Evolutionary conservation across 2,329 filamentous ascomycete genomes (phyloP), one percentile per base, ranked within the genome.

Genomic region (Trichophyton equinum): DNA sequence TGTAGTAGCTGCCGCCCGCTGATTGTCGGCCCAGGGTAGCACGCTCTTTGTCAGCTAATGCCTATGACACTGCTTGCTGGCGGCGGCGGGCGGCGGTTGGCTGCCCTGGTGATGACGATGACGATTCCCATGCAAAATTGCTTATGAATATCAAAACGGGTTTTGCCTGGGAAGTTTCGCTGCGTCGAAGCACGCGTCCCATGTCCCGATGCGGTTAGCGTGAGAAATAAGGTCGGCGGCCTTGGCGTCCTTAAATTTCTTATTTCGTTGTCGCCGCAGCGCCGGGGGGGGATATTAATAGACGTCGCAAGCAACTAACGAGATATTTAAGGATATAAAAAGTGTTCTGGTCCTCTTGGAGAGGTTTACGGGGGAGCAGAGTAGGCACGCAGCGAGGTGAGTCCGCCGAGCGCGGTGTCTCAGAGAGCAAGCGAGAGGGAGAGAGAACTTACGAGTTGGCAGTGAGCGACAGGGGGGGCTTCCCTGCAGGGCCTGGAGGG

Each of bases 231-330:
- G 51, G 51, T 55, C 51, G 51, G 51, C 51, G 51, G 51, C 51
- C 51, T 55, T 55, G 51, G 51, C 51, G 33, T 55, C 13, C 38
- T 55, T 55, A 55, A 36, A 55, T 33, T 55, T 36, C 27, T 55
- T 55, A 55, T 55, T 55, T 47, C 22, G 33, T 38, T 7, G 33
- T 38, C 33, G 33, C 9, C 33, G 33, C 33, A 38, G 11, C 9
- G 33, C 15, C 40, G 40, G 46, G 20, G 6, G 44, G 3, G 6
- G 18, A 22, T 51, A 9, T 27, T 51, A 51, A 25, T 51, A 51
- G 46, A 20, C 18, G 46, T 3, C 33, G 11, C 11, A 38, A 22
- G 22, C 22, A 22, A 3, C 22, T 22, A 22, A 22, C 18, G 18
- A 18, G 18, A 18, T 18, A 18, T 18, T 18, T 18, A 18, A 18